These are phyloP conservation scores for Paracoccidioides lutzii DNA, from an alignment of 2,329 filamentous ascomycete genomes.

Conservation along the genomic window DNA sequence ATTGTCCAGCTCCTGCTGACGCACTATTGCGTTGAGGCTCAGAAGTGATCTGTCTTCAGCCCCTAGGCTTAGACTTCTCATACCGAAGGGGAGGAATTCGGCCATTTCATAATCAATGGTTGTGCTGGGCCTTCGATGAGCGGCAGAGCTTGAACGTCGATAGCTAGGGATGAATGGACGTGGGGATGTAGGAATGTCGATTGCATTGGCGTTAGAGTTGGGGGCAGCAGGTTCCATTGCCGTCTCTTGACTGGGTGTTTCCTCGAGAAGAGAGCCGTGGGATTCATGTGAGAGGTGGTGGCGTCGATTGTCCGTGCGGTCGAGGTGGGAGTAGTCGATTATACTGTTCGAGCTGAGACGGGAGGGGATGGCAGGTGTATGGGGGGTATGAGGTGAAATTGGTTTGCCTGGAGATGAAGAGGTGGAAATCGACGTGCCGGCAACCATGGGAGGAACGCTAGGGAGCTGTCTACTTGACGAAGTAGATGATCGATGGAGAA, in stretches of 20 bases:
- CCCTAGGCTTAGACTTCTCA: slow-evolving; percentile 36
- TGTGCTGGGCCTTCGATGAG: slow-evolving; percentile 23
- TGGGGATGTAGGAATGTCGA: slow-evolving; percentile 38
- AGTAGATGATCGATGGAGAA: slow-evolving; percentile 69
- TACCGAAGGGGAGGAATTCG: slow-evolving; percentile 33
- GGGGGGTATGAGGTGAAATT: slow-evolving; percentile 77
- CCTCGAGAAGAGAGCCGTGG: slow-evolving; percentile 23
- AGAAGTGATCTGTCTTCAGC: slow-evolving; percentile 26
- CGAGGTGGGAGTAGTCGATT: slow-evolving; percentile 48
- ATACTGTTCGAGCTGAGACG: slow-evolving; percentile 86
- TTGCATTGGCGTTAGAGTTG: slow-evolving; percentile 30
- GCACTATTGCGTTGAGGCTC: slow-evolving; percentile 22
- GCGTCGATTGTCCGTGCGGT: slow-evolving; percentile 20
- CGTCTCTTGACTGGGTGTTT: slow-evolving; percentile 24
- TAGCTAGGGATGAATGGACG: slow-evolving; percentile 29
- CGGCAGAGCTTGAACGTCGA: slow-evolving; percentile 34
- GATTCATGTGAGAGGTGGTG: slow-evolving; percentile 19
- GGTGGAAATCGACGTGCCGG: slow-evolving; percentile 60
- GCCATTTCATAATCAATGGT: slow-evolving; percentile 29
- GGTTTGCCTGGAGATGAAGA: slow-evolving; percentile 86
- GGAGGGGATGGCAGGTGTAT: slow-evolving; percentile 86
- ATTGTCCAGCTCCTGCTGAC: slow-evolving; percentile 22
- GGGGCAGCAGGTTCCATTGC: slow-evolving; percentile 21
- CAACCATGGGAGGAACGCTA: slow-evolving; percentile 48
- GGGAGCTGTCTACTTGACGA: slow-evolving; percentile 63